Base-by-base conservation (phyloP, 108 stramenopile species). In the Skeletonema grethae region DNA sequence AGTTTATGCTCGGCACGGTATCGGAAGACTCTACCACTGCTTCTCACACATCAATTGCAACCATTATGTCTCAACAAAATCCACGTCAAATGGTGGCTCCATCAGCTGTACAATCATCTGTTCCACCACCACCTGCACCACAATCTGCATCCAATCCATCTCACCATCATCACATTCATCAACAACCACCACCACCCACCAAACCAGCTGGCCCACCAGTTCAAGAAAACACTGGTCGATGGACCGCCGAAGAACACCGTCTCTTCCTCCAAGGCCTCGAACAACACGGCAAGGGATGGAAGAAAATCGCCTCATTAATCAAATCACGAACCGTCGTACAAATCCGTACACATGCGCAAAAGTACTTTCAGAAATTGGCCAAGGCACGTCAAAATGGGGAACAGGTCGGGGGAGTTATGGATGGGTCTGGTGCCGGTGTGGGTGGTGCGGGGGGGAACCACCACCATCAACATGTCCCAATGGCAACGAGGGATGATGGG, bases 301-400 rank as follows among this genome's bases (percentile, higher is more conserved):
- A 95, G 74, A 96, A 96, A 65, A 95, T 96, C 69, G 91, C 92
- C 11, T 73, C 83, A 9, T 74, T 97, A 53, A 96, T 99, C 63
- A 88, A 95, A 63, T 96, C 97, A 7, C 77, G 98, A 2, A 98
- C 97, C 9, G 97, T 97, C n/a, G 97, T 98, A 7, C 94, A 95
- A 55, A 97, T 97, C 71, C 89, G 98, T 22, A 98, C 98, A 6
- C 98, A 99, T 77, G 98, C 98, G 7, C 98, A 99, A 75, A 99
- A 99, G 79, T 99, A 98, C 82, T 98, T 99, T 82, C 97, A 98
- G 85, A 99, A 99, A 80, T 88, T 99, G 62, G 86, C 95, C 71
- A 98, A 98, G 85, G 95, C 91, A 15, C 80, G 90, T 30, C 88
- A 90, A 63, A 92, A 89, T 60, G 94, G 94, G 28, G 94, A 92